Conservation (phyloP, 306 rosid genomes). For the Castanea mollissima region DNA sequence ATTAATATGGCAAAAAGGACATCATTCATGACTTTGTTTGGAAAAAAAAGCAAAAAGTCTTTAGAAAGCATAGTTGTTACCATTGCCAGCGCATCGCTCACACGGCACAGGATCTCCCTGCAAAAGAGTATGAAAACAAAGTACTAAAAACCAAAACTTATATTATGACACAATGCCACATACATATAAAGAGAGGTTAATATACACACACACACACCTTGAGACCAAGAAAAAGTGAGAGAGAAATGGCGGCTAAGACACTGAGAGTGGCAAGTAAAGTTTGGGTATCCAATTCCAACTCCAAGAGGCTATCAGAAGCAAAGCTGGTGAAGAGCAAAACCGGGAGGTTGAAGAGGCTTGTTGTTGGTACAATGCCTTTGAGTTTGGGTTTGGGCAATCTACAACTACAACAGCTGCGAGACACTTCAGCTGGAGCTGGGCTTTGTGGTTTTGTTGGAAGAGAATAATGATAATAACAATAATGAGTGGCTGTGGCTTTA, state of each 20-base stretch:
- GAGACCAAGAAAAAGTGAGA: slow-evolving; percentile 85
- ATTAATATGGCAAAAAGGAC: background rate
- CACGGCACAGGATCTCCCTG: slow-evolving; percentile 98
- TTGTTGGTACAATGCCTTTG: slow-evolving; percentile 26
- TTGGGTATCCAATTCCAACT: slow-evolving; percentile 61
- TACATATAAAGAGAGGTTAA: too few relatives aligned
- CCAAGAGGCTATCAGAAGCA: slow-evolving; percentile 28
- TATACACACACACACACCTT: slow-evolving; percentile 41
- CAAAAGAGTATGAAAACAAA: slow-evolving; percentile 5
- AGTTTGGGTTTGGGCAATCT: slow-evolving; percentile 38
- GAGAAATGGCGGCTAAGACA: slow-evolving; percentile 83
- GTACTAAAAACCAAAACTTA: background rate
- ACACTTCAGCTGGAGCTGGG: slow-evolving; percentile 1
- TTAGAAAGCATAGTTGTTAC: slow-evolving; percentile 37
- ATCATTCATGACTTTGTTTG: background rate
- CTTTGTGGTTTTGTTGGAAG: slow-evolving; percentile 31
- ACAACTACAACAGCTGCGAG: slow-evolving; percentile 26
- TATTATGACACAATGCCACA: too few relatives aligned
- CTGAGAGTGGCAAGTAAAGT: slow-evolving; percentile 75
- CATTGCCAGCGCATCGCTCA: slow-evolving; percentile 93
- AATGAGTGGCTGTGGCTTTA: slow-evolving; percentile 24
- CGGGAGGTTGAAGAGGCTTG: slow-evolving; percentile 50
- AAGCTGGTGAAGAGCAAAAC: slow-evolving; percentile 52
- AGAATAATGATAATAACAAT: slow-evolving; percentile 26
- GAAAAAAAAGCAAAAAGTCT: background rate